A percentile compares a stretch with the other conserved stretches of the same genome.
Conservation (phyloP, 2,329 filamentous ascomycete genomes). For the Colletotrichum tanaceti region DNA sequence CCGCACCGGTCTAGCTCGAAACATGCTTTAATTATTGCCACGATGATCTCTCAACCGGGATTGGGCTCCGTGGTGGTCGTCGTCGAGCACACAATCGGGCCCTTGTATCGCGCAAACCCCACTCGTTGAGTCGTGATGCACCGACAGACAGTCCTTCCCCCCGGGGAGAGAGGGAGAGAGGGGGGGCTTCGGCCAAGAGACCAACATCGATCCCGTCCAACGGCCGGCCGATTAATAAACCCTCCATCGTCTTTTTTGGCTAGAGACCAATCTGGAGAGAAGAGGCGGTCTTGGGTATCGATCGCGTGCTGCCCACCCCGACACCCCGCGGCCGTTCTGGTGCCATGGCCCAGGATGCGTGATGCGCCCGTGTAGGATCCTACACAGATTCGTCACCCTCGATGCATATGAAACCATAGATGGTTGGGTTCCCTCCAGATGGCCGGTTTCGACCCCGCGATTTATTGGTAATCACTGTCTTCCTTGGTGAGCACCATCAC, state of each 20-base stretch:
- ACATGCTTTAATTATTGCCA: too few relatives aligned
- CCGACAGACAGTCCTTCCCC: too few relatives aligned
- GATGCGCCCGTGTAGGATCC: not conserved
- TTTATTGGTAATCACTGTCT: constrained; percentile 33
- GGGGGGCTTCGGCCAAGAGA: not conserved
- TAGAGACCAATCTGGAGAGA: not conserved
- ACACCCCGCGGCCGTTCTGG: constrained; percentile 5
- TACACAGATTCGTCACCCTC: constrained; percentile 27
- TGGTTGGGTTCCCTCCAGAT: not conserved
- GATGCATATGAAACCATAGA: constrained; percentile 33
- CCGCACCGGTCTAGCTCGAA: not conserved
- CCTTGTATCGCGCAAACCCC: constrained; percentile 38
- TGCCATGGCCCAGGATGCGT: too few relatives aligned
- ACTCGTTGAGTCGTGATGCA: constrained; percentile 15
- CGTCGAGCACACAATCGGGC: constrained; percentile 36
- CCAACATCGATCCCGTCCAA: not conserved
- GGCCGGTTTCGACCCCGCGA: constrained; percentile 19
- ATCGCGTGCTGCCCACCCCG: constrained; percentile 31
- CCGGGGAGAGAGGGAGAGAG: too few relatives aligned
- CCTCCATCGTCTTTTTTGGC: constrained; percentile 19
- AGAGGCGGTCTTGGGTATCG: not conserved
- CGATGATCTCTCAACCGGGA: constrained; percentile 11
- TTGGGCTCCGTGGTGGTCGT: constrained; percentile 16
- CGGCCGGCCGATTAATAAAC: constrained; percentile 13
- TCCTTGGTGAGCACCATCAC: not conserved